These are phyloP conservation scores for Wickerhamiella kazuoi DNA, from an alignment of 805 yeast genomes.

Conservation along the genomic window DNA sequence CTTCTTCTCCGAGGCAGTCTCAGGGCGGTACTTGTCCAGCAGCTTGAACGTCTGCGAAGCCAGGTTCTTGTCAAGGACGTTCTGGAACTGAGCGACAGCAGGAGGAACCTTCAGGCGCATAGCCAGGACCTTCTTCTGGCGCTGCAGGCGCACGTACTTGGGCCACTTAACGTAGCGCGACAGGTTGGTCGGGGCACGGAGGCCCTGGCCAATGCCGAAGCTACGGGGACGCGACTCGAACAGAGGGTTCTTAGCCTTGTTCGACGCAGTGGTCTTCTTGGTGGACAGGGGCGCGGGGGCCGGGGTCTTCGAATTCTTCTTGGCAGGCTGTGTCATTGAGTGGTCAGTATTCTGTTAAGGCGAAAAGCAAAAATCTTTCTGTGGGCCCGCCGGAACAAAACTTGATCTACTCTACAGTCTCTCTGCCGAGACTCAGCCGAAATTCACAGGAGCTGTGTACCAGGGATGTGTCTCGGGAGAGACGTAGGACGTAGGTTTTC, in stretches of 20 bases:
- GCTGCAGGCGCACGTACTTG: conserved; percentile 92
- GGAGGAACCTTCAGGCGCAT: conserved; percentile 99
- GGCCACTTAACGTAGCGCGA: conserved; percentile 99
- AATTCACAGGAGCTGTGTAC: not conserved
- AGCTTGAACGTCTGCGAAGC: conserved; percentile 94
- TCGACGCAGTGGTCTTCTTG: conserved; percentile 34
- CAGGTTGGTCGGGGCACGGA: conserved; percentile 91
- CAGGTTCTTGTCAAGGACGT: conserved; percentile 95
- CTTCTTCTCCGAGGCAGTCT: conserved; percentile 93
- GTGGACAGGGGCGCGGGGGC: conserved; percentile 39
- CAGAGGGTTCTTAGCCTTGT: conserved; percentile 52
- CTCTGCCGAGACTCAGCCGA: conserved; percentile 10
- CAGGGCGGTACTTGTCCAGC: conserved; percentile 98
- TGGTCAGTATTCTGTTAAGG: conserved; percentile 14
- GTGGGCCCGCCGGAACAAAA: not conserved
- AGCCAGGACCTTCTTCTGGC: conserved; percentile 93
- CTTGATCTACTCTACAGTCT: conserved; percentile 20
- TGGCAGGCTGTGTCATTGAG: conserved; percentile 24
- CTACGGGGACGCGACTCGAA: conserved; percentile 77
- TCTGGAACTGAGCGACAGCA: conserved; percentile 89
- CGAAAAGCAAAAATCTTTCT: conserved; percentile 6
- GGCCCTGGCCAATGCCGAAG: conserved; percentile 91
- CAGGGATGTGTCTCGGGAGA: not conserved
- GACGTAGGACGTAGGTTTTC: too few species aligned
- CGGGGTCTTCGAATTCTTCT: conserved; percentile 98